Conservation (phyloP, 352 stramenopile genomes). For the Pythium aristosporum region DNA sequence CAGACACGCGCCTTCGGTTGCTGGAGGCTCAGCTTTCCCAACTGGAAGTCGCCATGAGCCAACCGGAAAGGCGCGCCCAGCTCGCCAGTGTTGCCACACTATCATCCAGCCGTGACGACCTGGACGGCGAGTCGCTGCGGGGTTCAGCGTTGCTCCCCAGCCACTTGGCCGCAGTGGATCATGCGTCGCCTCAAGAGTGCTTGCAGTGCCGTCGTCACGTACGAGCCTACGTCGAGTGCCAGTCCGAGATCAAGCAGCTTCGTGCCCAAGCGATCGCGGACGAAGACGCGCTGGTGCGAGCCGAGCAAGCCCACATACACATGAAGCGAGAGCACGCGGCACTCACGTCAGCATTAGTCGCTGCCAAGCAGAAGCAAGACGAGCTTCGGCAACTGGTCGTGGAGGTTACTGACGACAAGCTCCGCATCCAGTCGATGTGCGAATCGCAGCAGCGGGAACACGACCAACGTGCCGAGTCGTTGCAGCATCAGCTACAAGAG, state of each 20-base stretch:
- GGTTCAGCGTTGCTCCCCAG: conserved; percentile 21
- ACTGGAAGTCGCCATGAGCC: conserved; percentile 32
- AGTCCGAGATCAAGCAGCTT: conserved; percentile 52
- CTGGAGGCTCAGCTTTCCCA: conserved; percentile 60
- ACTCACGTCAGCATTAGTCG: conserved; percentile 41
- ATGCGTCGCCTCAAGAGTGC: conserved; percentile 21
- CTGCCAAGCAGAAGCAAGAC: conserved; percentile 54
- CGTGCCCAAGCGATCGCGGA: conserved; percentile 36
- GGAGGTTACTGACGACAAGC: conserved; percentile 55
- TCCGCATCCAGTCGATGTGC: conserved; percentile 38
- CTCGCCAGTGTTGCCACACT: conserved; percentile 34
- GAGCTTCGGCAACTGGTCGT: conserved; percentile 46
- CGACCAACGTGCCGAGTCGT: conserved; percentile 28
- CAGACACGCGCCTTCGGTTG: conserved; percentile 49
- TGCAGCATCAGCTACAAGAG: conserved; percentile 37
- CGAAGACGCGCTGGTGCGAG: conserved; percentile 43
- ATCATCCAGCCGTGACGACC: conserved; percentile 40
- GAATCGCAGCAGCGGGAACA: conserved; percentile 39
- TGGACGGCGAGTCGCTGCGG: conserved; percentile 26
- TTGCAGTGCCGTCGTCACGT: conserved; percentile 42
- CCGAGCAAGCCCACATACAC: conserved; percentile 41
- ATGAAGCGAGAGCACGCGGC: conserved; percentile 47
- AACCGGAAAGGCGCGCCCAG: conserved; percentile 17
- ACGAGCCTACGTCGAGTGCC: conserved; percentile 36
- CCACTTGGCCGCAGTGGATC: conserved; percentile 4